phyloP scores from a whole-genome alignment of 495 filamentous ascomycete genomes.

The Penicillium nucicola region DNA sequence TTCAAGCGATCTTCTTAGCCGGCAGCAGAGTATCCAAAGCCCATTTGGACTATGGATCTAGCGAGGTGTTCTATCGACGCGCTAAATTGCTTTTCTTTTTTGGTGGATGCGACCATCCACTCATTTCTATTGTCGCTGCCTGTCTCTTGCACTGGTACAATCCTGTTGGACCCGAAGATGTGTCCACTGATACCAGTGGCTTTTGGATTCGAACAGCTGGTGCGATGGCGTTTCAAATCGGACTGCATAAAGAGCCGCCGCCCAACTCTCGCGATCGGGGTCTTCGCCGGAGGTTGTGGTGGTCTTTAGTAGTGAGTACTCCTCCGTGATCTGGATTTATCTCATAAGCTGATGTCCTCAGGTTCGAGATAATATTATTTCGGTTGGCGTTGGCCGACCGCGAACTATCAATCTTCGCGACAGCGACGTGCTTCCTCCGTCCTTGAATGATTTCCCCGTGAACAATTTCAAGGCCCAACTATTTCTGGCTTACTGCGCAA shows the following conservation, averaged over 20 bases:
- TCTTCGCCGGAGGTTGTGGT: slow-evolving; percentile 26
- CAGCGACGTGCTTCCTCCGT: slow-evolving; percentile 29
- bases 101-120: slow-evolving; percentile 22
- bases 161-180: slow-evolving; percentile 27
- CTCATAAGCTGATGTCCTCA: background rate
- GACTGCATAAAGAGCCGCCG: slow-evolving; percentile 26
- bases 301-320: slow-evolving; percentile 28
- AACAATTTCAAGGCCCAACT: slow-evolving; percentile 23
- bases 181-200: slow-evolving; percentile 28
- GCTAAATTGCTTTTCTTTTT: slow-evolving; percentile 30
- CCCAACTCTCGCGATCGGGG: slow-evolving; percentile 21
- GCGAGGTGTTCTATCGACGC: slow-evolving; percentile 28
- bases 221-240: slow-evolving; percentile 31
- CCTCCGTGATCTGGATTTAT: background rate
- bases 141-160: slow-evolving; percentile 31
- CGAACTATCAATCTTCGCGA: slow-evolving; percentile 28
- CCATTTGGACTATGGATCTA: slow-evolving; percentile 26
- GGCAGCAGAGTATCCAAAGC: slow-evolving; percentile 27
- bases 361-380: slow-evolving; percentile 31
- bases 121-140: slow-evolving; percentile 29
- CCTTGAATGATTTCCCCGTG: slow-evolving; percentile 23
- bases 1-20: slow-evolving; percentile 26
- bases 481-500: slow-evolving; percentile 26
- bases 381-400: slow-evolving; percentile 27
- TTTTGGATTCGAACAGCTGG: slow-evolving; percentile 31